Base-by-base conservation (phyloP, 768 basidiomycete genomes). In the Paxillus involutus region DNA sequence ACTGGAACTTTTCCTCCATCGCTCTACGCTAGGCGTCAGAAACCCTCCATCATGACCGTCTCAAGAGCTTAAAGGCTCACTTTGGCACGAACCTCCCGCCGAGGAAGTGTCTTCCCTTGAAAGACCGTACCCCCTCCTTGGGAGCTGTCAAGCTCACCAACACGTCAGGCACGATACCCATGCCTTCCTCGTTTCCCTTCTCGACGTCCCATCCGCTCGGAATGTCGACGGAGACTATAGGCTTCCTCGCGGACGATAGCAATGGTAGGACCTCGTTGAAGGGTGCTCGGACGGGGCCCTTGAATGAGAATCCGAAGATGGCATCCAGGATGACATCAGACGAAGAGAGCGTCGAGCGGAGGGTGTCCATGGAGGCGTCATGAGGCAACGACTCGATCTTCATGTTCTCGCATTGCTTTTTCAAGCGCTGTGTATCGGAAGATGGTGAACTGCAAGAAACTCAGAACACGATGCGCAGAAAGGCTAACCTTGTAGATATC, bases 151-250 rank as follows among this genome's bases (percentile, higher is more conserved):
- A 73, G 63, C 91, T 95, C 53, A 99, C 72, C 42, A 99, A 73
- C 7, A 91, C 89, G 51, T 90, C 83, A 0, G 96, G 89, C 16
- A 81, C 71, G 47, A 98, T 73, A 81, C 89, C 57, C 8, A 45
- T 14, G 77, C 70, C 14, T 75, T 80, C 44, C 70, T 75, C 4
- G 72, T 75, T 47, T 80, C 96, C 96, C 19, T 78, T 72, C 61
- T 95, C 91, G 21, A 98, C 93, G 63, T 94, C 85, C 97, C 97
- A 99, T 8, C 95, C 97, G 1, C 89, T 92, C 0, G 97, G 97
- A 45, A 99, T 94, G 70, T 99, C 97, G 3, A 99, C 89, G 2
- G 90, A 92, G 26, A 99, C 82, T 63, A 98, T 89, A 0, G 97
- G 95, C 14, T 91, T 75, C 7, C 76, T 69, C 4, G 86, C 85